Evolutionary conservation across 208 protist species (phyloP).

Genomic region (Leishmania braziliensis): DNA sequence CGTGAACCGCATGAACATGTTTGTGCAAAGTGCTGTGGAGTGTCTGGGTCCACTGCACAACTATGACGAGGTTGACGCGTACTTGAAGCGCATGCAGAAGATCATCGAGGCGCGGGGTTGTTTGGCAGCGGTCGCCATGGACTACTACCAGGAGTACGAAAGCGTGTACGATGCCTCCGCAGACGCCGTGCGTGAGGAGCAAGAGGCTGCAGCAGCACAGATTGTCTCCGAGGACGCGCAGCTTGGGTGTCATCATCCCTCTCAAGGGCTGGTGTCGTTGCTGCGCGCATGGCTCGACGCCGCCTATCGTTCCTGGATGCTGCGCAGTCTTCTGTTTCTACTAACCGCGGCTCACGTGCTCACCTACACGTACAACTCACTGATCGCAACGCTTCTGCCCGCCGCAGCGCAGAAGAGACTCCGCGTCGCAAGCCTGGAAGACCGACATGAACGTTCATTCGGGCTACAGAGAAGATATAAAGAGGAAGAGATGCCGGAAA

Average conservation of each 20-base stretch:
- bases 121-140: slow-evolving; percentile 7
- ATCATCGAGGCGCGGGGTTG: slow-evolving; percentile 12
- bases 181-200: slow-evolving; percentile 29
- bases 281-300: slow-evolving; percentile 18
- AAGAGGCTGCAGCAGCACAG: slow-evolving; percentile 43
- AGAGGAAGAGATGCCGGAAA: slow-evolving; percentile 6
- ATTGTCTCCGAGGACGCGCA: slow-evolving; percentile 26
- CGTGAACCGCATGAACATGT: slow-evolving; percentile 81
- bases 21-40: slow-evolving; percentile 62
- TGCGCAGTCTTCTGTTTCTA: slow-evolving; percentile 42
- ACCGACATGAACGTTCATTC: slow-evolving; percentile 29
- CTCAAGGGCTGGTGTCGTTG: background rate
- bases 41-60: slow-evolving; percentile 60
- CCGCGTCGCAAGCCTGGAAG: slow-evolving; percentile 41
- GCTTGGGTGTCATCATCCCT: background rate
- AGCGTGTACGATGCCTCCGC: slow-evolving; percentile 60
- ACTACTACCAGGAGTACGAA: slow-evolving; percentile 24
- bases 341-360: slow-evolving; percentile 40
- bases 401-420: slow-evolving; percentile 7
- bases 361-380: slow-evolving; percentile 45
- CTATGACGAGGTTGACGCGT: slow-evolving; percentile 56
- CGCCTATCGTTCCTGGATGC: slow-evolving; percentile 39
- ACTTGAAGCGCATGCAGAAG: slow-evolving; percentile 41
- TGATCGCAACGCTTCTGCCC: slow-evolving; percentile 25
- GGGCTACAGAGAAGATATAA: background rate